Evolutionary conservation across 2,329 filamentous ascomycete species (phyloP).

Genomic region (Laburnicola sp.): DNA sequence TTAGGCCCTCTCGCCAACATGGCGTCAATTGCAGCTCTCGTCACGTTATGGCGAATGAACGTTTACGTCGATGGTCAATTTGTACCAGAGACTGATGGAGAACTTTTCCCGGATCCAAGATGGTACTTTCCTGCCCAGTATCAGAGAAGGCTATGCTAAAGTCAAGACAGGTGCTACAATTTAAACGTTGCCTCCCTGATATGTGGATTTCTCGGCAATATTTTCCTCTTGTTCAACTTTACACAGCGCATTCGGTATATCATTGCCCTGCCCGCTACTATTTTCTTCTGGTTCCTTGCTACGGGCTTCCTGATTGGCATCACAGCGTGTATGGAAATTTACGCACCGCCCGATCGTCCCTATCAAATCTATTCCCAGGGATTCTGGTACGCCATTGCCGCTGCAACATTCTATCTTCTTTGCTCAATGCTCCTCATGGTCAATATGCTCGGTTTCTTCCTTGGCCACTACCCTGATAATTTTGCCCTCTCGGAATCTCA

Average conservation of each 20-base stretch:
- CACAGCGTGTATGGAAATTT: constrained; percentile 67
- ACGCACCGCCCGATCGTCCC: constrained; percentile 54
- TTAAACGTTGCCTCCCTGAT: constrained; percentile 78
- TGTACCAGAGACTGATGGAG: constrained; percentile 57
- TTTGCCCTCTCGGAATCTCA: constrained; percentile 80
- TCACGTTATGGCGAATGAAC: constrained; percentile 73
- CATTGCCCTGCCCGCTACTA: constrained; percentile 80
- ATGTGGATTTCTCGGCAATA: constrained; percentile 76
- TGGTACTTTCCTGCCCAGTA: constrained; percentile 57
- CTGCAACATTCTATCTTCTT: constrained; percentile 77
- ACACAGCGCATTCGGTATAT: constrained; percentile 77
- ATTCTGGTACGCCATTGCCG: constrained; percentile 83
- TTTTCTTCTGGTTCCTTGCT: constrained; percentile 73
- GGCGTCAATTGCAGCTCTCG: constrained; percentile 84
- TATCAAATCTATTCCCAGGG: constrained; percentile 72
- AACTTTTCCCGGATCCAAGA: constrained; percentile 66
- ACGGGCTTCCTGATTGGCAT: constrained; percentile 66
- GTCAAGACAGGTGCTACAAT: constrained; percentile 61
- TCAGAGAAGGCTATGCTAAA: neutral
- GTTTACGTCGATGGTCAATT: constrained; percentile 52
- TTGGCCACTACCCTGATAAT: constrained; percentile 75
- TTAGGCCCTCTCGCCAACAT: constrained; percentile 85
- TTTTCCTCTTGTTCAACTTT: constrained; percentile 86
- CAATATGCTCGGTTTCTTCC: constrained; percentile 77
- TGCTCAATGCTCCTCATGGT: constrained; percentile 75